Percentiles rank a stretch among this genome's conserved stretches.
phyloP scores from a whole-genome alignment of 305 asterid genomes.

The Fraxinus ornus region DNA sequence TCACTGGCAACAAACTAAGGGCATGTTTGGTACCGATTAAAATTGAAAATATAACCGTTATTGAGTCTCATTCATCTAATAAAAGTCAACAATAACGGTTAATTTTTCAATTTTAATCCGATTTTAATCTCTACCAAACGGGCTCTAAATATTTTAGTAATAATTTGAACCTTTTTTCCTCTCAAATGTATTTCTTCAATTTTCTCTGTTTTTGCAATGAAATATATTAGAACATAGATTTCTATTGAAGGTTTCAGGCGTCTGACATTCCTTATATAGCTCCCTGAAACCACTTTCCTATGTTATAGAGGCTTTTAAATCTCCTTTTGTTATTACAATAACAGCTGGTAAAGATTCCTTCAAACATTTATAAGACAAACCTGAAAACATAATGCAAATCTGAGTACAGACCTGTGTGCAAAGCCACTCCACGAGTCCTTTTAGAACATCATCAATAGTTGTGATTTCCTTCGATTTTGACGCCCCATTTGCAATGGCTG shows the following conservation, averaged over 20 bases:
- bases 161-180: neutral
- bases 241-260: neutral
- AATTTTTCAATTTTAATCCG: too few relatives aligned
- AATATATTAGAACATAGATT: too few relatives aligned
- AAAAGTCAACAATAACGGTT: too few relatives aligned
- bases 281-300: slow-evolving; percentile 1
- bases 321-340: neutral
- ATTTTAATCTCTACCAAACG: too few relatives aligned
- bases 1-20: too few relatives aligned
- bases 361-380: neutral
- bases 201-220: slow-evolving; percentile 1
- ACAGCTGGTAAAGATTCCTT: neutral
- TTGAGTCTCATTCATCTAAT: too few relatives aligned
- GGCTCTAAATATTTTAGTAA: too few relatives aligned
- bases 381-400: slow-evolving; percentile 3
- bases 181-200: neutral
- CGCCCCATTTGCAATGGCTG: slow-evolving; percentile 45
- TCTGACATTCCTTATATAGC: neutral
- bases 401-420: slow-evolving; percentile 63
- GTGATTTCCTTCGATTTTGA: slow-evolving; percentile 56
- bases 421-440: slow-evolving; percentile 86
- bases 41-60: too few relatives aligned
- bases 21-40: too few relatives aligned
- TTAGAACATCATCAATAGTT: slow-evolving; percentile 64
- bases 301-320: neutral